A percentile compares a stretch with the other conserved stretches of the same genome.
These are phyloP conservation scores for Lodderomyces parapsilosis DNA, from an alignment of 1,139 yeast genomes.

Conservation along the genomic window DNA sequence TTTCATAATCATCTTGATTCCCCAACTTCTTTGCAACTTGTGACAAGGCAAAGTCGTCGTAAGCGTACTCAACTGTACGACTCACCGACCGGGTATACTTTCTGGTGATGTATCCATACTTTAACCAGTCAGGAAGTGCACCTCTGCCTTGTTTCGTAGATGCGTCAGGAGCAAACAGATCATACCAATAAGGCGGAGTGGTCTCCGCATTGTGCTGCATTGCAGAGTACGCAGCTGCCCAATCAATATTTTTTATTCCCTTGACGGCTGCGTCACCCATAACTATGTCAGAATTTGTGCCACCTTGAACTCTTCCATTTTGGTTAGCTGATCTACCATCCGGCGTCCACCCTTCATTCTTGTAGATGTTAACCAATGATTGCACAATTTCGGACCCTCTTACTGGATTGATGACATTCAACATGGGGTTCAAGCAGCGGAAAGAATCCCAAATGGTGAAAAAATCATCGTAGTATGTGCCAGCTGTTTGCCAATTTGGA, in stretches of 20 bases:
- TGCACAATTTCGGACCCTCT: constrained; percentile 32
- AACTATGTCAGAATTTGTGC: constrained; percentile 39
- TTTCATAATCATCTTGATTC: constrained; percentile 20
- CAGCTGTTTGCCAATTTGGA: constrained; percentile 21
- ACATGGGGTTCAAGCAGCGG: constrained; percentile 32
- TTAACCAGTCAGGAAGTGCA: constrained; percentile 31
- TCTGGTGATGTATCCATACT: constrained; percentile 28
- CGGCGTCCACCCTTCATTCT: constrained; percentile 37
- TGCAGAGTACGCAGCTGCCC: constrained; percentile 33
- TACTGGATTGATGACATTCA: constrained; percentile 27
- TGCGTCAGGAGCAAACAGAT: constrained; percentile 27
- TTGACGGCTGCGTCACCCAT: constrained; percentile 39
- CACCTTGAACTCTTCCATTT: constrained; percentile 41
- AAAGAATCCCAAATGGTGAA: constrained; percentile 43
- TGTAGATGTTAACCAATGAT: constrained; percentile 28
- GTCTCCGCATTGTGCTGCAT: constrained; percentile 39
- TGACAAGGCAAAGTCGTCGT: constrained; percentile 35
- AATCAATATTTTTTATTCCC: constrained; percentile 22
- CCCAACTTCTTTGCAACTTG: constrained; percentile 35
- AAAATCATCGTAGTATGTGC: constrained; percentile 37
- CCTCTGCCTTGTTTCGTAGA: constrained; percentile 31
- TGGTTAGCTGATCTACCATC: constrained; percentile 40
- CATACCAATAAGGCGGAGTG: constrained; percentile 26
- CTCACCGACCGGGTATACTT: constrained; percentile 32
- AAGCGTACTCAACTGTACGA: constrained; percentile 38